Base-by-base conservation (phyloP, 2,329 filamentous ascomycete genomes). In the Fonsecaea multimorphosa region DNA sequence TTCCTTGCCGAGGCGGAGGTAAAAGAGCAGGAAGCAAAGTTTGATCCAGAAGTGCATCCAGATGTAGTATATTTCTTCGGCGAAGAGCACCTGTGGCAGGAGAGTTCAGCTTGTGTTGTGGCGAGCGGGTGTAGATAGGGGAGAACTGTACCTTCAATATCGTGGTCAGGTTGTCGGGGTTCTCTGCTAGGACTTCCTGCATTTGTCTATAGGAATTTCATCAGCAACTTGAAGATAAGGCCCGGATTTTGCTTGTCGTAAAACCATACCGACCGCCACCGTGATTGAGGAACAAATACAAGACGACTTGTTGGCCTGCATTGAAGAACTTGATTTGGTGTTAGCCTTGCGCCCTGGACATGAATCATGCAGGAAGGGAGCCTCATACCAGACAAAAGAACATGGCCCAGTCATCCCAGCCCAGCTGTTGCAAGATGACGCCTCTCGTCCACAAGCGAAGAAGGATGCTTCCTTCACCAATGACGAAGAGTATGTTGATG, bases 31-130 rank as follows among this genome's bases (percentile, higher is more conserved):
- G 44, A 49, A 49, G 44, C 44, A 49, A 11, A 49, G 2, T 27
- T 49, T 49, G 44, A 49, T 49, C 44, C 44, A 49, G 44, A 49
- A 49, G 22, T 49, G 44, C 44, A 49, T 49, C 44, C 44, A 49
- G 44, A 49, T 49, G 22, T 49, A 49, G 44, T 49, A 49, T 12
- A 49, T 49, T 27, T 49, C 44, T 49, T 49, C 44, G 44, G 44
- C 44, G 8, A 27, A 49, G 44, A 49, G 44, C 8, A 49, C 44
- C 44, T 49, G n/a, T 3, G 12, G 14, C 8, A 27, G 19, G n/a
- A 49, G 2, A 46, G 8, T 49, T 49, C 22, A 24, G 19, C 22
- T 24, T n/a, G 44, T 11, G 44, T 8, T 14, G 19, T 49, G 11
- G 19, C 19, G n/a, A 11, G 40, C n/a, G n/a, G 9, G 19, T 6